Percentiles rank a stretch among this genome's conserved stretches.
phyloP scores from a whole-genome alignment of 1,284 basidiomycete genomes.

The Ceratobasidium sp. region DNA sequence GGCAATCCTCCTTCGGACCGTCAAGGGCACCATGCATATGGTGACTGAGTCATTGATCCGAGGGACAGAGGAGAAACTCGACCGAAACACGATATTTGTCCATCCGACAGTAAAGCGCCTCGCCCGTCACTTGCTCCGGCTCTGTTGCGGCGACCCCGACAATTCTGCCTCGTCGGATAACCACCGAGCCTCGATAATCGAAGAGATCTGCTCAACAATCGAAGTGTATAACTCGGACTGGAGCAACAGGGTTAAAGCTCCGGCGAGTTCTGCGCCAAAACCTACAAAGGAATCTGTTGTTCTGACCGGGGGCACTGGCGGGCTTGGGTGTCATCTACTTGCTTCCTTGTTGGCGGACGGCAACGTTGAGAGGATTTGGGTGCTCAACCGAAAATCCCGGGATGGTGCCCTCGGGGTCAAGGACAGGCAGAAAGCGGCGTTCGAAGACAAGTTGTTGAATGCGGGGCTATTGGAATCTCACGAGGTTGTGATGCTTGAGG shows the following conservation, averaged over 20 bases:
- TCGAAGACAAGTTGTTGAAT: conserved; percentile 44
- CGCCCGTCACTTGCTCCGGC: neutral
- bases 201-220: neutral
- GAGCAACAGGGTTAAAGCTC: neutral
- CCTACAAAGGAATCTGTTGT: conserved; percentile 50
- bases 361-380: conserved; percentile 43
- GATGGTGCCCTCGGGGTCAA: neutral
- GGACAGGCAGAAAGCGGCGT: conserved; percentile 34
- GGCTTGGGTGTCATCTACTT: conserved; percentile 53
- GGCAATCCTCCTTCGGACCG: conserved; percentile 1
- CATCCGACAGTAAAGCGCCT: conserved; percentile 16
- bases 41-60: neutral
- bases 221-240: conserved; percentile 13
- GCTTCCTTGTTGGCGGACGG: conserved; percentile 49
- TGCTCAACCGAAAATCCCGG: conserved; percentile 39
- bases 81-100: conserved; percentile 4
- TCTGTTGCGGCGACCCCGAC: neutral
- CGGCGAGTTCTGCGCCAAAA: neutral
- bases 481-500: conserved; percentile 49
- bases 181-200: neutral
- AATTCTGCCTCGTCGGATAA: neutral
- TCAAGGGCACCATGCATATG: neutral
- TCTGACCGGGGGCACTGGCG: conserved; percentile 56
- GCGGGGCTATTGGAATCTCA: neutral
- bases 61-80: neutral